Base-by-base conservation (phyloP, 345 rosid species). In the Citrus hindsii region DNA sequence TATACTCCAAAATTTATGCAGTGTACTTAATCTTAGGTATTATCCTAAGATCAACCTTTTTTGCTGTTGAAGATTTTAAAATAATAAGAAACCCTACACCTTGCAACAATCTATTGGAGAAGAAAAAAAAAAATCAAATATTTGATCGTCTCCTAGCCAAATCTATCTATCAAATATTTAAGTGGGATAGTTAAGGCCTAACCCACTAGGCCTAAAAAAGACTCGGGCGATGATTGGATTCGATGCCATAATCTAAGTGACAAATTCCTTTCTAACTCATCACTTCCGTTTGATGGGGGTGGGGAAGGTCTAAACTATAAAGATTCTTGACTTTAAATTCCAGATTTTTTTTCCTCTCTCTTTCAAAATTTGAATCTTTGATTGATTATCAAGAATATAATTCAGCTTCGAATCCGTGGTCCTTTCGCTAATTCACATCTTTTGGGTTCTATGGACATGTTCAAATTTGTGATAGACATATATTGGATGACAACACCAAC, bases 231-330 rank as follows among this genome's bases (percentile, higher is more conserved):
- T 80, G 83, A 81, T 82, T 73, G 70, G 77, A 85, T 87, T 83
- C 85, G 85, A 81, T 87, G 79, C 83, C 81, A 81, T 79, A 76
- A 81, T 84, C 74, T 76, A 63, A 62, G 32, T 21, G 30, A 78
- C 28, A 48, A 77, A 65, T 27, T 75, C 70, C 61, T 64, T 72
- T 80, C 77, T 67, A 74, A 64, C 69, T 83, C 67, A 51, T 46
- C 5, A 3, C 79, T 76, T 56, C 63, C 80, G 77, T 77, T 48
- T 68, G 80, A 72, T 55, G 73, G 37, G 37, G 40, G 51, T 33
- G 74, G 77, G 77, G 77, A 27, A 21, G 77, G 75, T 79, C 84
- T 71, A 78, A 78, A 78, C 51, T 13, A 3, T 13, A 46, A 46
- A 46, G 85, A 77, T 81, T 80, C 72, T 83, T 72, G 30, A 63